Evolutionary conservation across 2,329 filamentous ascomycete genomes (phyloP), one percentile per base, ranked within the genome.

Genomic region (Venturiaceae sp.): DNA sequence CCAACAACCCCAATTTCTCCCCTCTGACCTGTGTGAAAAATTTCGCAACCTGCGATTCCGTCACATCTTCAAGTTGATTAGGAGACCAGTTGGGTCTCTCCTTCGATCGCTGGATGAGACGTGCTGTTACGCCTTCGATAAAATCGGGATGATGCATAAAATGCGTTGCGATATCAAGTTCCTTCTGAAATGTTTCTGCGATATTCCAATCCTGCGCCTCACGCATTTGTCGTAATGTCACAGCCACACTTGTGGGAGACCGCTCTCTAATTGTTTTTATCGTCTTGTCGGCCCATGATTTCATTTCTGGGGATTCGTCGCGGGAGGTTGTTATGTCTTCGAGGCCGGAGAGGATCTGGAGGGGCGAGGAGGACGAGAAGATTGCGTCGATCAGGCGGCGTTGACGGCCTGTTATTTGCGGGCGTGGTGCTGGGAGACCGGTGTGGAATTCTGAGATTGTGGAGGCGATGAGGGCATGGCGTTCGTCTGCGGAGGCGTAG

Each of bases 71-170:
- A 1, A 97, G 78, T 6, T 80, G 83, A 46, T 81, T 79, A 3
- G 91, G 92, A 63, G 86, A 72, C 94, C 94, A 99, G 61, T 80
- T 76, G 1, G 92, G 88, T 23, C 78, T 77, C 63, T 77, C 77
- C 55, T 82, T 75, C 47, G 80, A 80, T 74, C 90, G 90, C 67
- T 83, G 80, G 65, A 94, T 81, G 41, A 99, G 80, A 53, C 87
- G 81, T 26, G 90, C 86, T 55, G 83, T 83, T n/a, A 99, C 92
- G 57, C 94, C 94, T 74, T 95, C 90, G 46, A 85, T 85, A 68
- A 99, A 99, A 73, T 99, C 94, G 4, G 83, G 87, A 70, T 94
- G 87, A 59, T 80, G 80, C 92, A 99, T 97, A 77, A 99, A 97
- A 63, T 84, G 83, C 60, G 81, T 77, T 1, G 92, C 91, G 60